A percentile compares a stretch with the other conserved stretches of the same genome.
These are phyloP conservation scores for Graphilbum sp. DNA, from an alignment of 2,329 filamentous ascomycete genomes.

Conservation along the genomic window DNA sequence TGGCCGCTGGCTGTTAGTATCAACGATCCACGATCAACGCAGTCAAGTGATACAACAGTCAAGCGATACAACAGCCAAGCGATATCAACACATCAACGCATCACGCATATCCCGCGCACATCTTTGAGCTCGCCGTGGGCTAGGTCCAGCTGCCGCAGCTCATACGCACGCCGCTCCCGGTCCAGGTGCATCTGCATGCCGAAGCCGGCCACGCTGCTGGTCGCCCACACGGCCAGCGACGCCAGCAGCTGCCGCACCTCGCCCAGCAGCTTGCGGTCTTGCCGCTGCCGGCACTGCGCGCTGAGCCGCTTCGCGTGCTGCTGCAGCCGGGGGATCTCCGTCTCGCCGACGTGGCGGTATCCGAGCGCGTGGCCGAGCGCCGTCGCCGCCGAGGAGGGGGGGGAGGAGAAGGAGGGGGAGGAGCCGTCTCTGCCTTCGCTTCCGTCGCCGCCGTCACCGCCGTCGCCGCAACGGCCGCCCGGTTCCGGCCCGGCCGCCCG, in stretches of 20 bases:
- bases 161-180: conserved; percentile 1
- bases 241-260: conserved; percentile 16
- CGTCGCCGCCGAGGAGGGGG: too few relatives aligned
- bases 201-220: conserved; percentile 1
- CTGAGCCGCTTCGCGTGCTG: conserved; percentile 42
- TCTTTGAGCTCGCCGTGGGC: conserved; percentile 1
- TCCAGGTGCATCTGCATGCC: conserved; percentile 1
- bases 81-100: too few relatives aligned
- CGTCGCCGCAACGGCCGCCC: conserved; percentile 6
- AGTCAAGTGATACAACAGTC: too few relatives aligned
- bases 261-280: conserved; percentile 31
- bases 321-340: conserved; percentile 41
- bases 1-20: not conserved
- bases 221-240: conserved; percentile 4
- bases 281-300: conserved; percentile 13
- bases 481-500: conserved; percentile 27
- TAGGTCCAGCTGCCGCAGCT: conserved; percentile 3
- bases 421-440: too few relatives aligned
- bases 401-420: too few relatives aligned
- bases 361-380: conserved; percentile 18
- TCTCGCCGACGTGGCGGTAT: conserved; percentile 35
- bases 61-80: too few relatives aligned
- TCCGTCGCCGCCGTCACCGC: not conserved
- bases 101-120: not conserved
- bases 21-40: too few relatives aligned